Percentiles rank a stretch among this genome's conserved stretches.
Evolutionary conservation across 768 basidiomycete species (phyloP).

Genomic region (Lentinula boryana): DNA sequence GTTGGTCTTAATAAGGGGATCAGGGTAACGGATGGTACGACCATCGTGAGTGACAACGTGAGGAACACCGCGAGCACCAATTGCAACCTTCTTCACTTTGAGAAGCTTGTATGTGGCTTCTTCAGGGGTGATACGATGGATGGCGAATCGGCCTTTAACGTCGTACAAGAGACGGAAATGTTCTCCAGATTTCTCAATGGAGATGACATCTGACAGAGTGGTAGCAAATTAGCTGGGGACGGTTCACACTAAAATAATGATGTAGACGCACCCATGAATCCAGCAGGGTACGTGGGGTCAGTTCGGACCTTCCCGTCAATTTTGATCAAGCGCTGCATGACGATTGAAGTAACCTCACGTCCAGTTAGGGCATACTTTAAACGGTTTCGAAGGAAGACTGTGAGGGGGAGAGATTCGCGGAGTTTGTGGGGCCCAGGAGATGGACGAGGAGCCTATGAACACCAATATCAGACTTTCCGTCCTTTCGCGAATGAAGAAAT

Average conservation of each 20-base stretch:
- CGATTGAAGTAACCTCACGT: conserved; percentile 92
- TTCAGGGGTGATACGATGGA: conserved; percentile 98
- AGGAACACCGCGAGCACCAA: conserved; percentile 92
- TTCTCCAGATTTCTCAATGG: conserved; percentile 97
- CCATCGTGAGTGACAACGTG: conserved; percentile 99
- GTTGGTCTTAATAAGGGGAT: conserved; percentile 91
- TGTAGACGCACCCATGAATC: conserved; percentile 81
- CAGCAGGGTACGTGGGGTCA: conserved; percentile 93
- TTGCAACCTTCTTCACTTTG: conserved; percentile 87
- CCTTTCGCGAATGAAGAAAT: background rate
- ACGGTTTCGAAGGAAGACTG: conserved; percentile 96
- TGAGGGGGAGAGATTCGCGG: conserved; percentile 95
- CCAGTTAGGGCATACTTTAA: conserved; percentile 98
- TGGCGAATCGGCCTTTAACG: conserved; percentile 99
- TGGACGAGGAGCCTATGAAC: conserved; percentile 79
- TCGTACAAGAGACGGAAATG: conserved; percentile 99
- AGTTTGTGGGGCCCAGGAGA: conserved; percentile 99
- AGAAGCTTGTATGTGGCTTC: conserved; percentile 96
- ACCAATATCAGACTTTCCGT: background rate
- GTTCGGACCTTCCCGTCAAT: conserved; percentile 99
- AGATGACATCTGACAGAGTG: conserved; percentile 71
- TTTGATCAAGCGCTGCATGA: conserved; percentile 95
- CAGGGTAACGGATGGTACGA: conserved; percentile 99
- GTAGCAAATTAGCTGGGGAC: background rate
- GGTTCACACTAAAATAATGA: background rate